Conservation (phyloP, 352 stramenopile species). For the Pythium volutum region DNA sequence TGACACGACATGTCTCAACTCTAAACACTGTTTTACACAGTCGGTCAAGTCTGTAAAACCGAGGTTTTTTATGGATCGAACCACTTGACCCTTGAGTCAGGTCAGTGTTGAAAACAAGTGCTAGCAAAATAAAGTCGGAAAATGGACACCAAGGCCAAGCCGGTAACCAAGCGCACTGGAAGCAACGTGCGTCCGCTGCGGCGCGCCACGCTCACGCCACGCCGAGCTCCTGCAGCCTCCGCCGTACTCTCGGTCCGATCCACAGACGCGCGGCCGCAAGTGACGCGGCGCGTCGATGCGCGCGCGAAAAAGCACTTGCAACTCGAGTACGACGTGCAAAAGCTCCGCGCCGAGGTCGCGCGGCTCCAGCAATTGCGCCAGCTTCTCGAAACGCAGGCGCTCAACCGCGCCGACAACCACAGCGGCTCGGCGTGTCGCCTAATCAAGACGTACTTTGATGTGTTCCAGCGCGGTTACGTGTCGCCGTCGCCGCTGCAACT, state of each 20-base stretch:
- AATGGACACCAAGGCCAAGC: neutral
- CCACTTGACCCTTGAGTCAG: neutral
- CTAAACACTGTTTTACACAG: no score
- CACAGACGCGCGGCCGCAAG: neutral
- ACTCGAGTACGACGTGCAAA: slow-evolving; percentile 5
- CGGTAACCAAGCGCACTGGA: neutral
- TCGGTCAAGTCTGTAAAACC: no score
- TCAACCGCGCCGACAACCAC: slow-evolving; percentile 18
- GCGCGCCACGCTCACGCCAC: neutral
- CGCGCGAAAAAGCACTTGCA: slow-evolving; percentile 8
- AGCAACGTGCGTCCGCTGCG: slow-evolving; percentile 19
- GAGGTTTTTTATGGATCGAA: no score
- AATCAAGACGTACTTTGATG: slow-evolving; percentile 17
- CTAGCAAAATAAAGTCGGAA: neutral
- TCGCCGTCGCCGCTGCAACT: neutral
- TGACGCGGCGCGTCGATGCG: slow-evolving; percentile 2
- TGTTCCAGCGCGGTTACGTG: slow-evolving; percentile 17
- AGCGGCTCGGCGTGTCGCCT: slow-evolving; percentile 11
- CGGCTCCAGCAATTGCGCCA: slow-evolving; percentile 11
- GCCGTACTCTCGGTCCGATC: neutral
- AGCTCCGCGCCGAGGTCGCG: slow-evolving; percentile 12
- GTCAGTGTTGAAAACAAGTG: neutral
- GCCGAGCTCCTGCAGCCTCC: neutral
- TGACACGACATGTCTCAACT: no score
- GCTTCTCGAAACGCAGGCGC: slow-evolving; percentile 2